A percentile compares a stretch with the other conserved stretches of the same genome.
These are phyloP conservation scores for Backusella liffmaniae DNA, from an alignment of 192 early-diverging fungal species.

Conservation along the genomic window DNA sequence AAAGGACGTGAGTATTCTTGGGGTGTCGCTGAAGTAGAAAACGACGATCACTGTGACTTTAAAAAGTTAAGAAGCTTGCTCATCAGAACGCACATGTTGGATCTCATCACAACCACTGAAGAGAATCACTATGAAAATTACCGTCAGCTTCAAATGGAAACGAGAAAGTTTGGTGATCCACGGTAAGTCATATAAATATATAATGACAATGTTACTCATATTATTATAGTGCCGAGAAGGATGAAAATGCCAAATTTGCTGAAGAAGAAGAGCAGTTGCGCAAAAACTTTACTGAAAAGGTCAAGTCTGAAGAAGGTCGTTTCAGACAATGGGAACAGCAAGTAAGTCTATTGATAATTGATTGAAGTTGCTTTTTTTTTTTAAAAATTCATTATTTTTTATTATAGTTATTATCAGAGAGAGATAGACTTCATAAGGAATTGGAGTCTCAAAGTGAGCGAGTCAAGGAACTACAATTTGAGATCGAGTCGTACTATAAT, in stretches of 20 bases:
- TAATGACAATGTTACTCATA: not conserved
- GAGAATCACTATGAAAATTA: constrained; percentile 97
- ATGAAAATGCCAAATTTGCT: constrained; percentile 90
- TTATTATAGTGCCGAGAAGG: constrained; percentile 8
- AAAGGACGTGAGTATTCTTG: constrained; percentile 91
- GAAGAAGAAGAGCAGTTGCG: constrained; percentile 95
- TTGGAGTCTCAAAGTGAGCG: constrained; percentile 88
- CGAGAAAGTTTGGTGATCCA: constrained; percentile 84
- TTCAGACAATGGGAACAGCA: constrained; percentile 98
- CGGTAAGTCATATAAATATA: constrained; percentile 43
- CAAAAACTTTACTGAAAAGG: constrained; percentile 96
- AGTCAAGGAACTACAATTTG: constrained; percentile 89
- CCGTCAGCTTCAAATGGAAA: constrained; percentile 85
- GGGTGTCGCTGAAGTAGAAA: constrained; percentile 96
- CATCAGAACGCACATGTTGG: constrained; percentile 94
- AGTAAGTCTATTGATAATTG: constrained; percentile 30
- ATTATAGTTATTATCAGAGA: constrained; percentile 69
- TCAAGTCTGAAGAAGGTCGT: constrained; percentile 90
- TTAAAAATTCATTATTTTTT: not conserved
- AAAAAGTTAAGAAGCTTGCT: constrained; percentile 88
- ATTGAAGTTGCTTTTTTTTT: not conserved
- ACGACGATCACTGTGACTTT: constrained; percentile 96
- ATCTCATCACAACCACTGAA: constrained; percentile 92
- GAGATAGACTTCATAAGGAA: constrained; percentile 97
- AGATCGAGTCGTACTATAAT: constrained; percentile 49